Evolutionary conservation across 2,329 filamentous ascomycete genomes (phyloP), one percentile per base, ranked within the genome.

Genomic region (Pseudogymnoascus destructans): DNA sequence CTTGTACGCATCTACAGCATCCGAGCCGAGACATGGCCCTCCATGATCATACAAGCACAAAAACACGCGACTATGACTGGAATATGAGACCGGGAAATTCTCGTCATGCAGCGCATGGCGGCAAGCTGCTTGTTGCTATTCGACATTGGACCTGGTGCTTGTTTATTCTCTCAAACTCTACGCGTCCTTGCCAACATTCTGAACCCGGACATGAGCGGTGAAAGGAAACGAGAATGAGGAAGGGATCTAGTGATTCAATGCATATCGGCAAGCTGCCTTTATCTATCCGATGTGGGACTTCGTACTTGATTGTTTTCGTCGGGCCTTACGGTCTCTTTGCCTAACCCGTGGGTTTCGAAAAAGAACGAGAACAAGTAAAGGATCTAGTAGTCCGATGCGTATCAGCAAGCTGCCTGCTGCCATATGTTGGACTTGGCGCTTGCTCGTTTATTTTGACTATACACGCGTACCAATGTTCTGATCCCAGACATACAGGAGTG

Each of bases 1-100:
- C n/a, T 52, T 52, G 42, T 52, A 52, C 42, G 23, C 23, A 52
- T 27, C 23, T 30, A 52, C 23, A 52, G 23, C 42, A 52, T 52
- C 23, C 42, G 42, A 30, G 23, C 23, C 42, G 23, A 52, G 42
- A 52, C 42, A 52, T 17, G 23, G 19, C 23, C 23, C 10, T 42
- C 5, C 5, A 10, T 17, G n/a, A 17, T 17, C 42, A 30, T 52
- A 52, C 42, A 52, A 52, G 17, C n/a, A 7, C 23, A 6, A 52
- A 52, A 52, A 52, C 23, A 52, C 23, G n/a, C 23, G 9, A 17
- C n/a, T 17, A 30, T 30, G 8, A 27, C 23, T 30, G 9, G 8
- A 27, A 52, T 42, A 23, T 52, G 42, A 30, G 23, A 17, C 42
- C 23, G 42, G 23, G 23, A 52, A 52, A 52, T 30, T 52, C 42